Conservation (phyloP, 2,329 filamentous ascomycete genomes). For the Lachnellula cervina region DNA sequence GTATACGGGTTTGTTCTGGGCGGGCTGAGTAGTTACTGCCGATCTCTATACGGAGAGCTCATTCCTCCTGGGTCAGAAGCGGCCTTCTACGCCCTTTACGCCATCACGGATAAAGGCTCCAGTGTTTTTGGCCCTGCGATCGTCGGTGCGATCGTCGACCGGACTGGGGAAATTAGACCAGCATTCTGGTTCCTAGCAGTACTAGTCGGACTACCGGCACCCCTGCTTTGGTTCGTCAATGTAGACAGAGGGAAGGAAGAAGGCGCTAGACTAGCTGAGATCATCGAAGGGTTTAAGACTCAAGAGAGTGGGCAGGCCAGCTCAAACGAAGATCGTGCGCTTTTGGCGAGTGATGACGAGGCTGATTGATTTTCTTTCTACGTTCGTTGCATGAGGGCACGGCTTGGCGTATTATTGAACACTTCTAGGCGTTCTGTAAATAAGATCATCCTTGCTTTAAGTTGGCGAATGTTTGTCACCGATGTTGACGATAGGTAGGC, state of each 20-base stretch:
- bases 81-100: conserved; percentile 93
- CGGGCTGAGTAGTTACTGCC: conserved; percentile 87
- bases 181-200: conserved; percentile 89
- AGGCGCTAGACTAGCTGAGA: conserved; percentile 57
- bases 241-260: conserved; percentile 73
- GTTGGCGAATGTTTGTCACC: not conserved
- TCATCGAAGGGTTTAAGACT: conserved; percentile 49
- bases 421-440: not conserved
- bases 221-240: conserved; percentile 79
- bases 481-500: no score
- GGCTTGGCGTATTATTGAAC: not conserved
- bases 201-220: conserved; percentile 78
- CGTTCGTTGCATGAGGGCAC: not conserved
- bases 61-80: conserved; percentile 93
- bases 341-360: conserved; percentile 13
- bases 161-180: conserved; percentile 71
- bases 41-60: conserved; percentile 85
- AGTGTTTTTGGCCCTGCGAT: conserved; percentile 92
- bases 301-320: conserved; percentile 12
- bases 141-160: conserved; percentile 87
- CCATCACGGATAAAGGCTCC: conserved; percentile 94
- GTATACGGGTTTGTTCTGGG: conserved; percentile 92
- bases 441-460: not conserved
- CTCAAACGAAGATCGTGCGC: conserved; percentile 5
- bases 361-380: not conserved